Conservation (phyloP, 2,329 filamentous ascomycete species). For the Colletotrichum liaoningense region DNA sequence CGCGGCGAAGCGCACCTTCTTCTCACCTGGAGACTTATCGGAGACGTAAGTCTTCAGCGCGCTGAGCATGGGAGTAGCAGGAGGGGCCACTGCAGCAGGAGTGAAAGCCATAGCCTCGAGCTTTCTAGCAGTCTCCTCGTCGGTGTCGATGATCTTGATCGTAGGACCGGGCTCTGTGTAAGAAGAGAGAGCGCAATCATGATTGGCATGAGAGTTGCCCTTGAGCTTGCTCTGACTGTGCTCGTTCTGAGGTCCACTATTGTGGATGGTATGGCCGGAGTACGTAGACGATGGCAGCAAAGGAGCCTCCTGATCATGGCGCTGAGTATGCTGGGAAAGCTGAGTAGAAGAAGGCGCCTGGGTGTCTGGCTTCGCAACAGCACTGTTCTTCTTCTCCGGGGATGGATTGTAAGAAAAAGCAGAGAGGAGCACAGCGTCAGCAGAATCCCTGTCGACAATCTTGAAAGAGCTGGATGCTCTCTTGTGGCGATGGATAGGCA, state of each 20-base stretch:
- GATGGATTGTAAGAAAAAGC: not conserved
- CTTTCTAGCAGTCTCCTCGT: not conserved
- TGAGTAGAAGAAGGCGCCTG: not conserved
- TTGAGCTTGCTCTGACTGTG: not conserved
- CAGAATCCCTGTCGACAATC: slow-evolving; percentile 12
- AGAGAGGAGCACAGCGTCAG: slow-evolving; percentile 5
- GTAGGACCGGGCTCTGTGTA: not conserved
- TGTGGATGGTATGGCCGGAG: not conserved
- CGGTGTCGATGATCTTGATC: not conserved
- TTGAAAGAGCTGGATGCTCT: slow-evolving; percentile 14
- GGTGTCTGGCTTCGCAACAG: not conserved
- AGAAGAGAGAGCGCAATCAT: not conserved
- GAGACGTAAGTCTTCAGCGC: not conserved
- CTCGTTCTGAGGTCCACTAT: not conserved
- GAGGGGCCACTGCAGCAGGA: not conserved
- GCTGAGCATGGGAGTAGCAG: not conserved
- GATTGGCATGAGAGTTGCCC: not conserved
- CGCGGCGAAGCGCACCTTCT: slow-evolving; percentile 22
- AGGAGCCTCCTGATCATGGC: not conserved
- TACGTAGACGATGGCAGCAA: not conserved
- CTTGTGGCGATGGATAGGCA: slow-evolving; percentile 24
- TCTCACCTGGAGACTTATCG: slow-evolving; percentile 14
- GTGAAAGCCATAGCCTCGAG: not conserved
- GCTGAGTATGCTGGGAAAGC: not conserved
- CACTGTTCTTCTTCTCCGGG: not conserved